Conservation (phyloP, 208 protist species). For the Herpetomonas samuelpessoai region DNA sequence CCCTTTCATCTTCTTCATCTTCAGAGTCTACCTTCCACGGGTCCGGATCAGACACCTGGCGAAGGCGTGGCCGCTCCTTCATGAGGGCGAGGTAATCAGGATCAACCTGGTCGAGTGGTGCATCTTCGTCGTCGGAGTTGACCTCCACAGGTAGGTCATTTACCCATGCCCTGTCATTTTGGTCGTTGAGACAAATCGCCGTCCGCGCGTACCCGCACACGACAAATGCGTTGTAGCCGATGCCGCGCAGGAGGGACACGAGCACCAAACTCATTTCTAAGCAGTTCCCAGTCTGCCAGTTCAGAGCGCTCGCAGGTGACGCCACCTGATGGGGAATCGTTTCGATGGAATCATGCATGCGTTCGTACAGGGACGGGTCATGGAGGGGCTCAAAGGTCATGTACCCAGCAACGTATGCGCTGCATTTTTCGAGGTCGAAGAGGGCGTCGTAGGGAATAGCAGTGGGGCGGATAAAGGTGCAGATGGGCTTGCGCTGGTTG, state of each 20-base stretch:
- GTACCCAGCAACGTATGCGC: constrained; percentile 79
- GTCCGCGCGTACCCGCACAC: constrained; percentile 82
- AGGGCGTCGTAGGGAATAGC: constrained; percentile 70
- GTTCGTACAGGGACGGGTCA: constrained; percentile 27
- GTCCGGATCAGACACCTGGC: constrained; percentile 33
- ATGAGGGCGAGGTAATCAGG: constrained; percentile 62
- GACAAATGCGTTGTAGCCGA: constrained; percentile 91
- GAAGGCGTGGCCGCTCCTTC: constrained; percentile 54
- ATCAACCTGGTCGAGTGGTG: constrained; percentile 20
- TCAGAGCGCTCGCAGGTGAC: constrained; percentile 81
- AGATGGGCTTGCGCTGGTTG: constrained; percentile 82
- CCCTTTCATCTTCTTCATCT: constrained; percentile 3
- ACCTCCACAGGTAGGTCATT: constrained; percentile 45
- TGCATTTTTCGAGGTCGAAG: constrained; percentile 64
- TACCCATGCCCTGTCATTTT: constrained; percentile 41
- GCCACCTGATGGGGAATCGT: constrained; percentile 68
- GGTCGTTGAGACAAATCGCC: constrained; percentile 78
- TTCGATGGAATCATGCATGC: constrained; percentile 36
- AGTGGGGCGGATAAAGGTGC: constrained; percentile 88
- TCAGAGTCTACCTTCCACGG: constrained; percentile 8
- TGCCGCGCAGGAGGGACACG: constrained; percentile 76
- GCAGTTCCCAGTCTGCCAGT: constrained; percentile 88
- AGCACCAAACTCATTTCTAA: constrained; percentile 85
- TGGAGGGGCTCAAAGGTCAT: constrained; percentile 82
- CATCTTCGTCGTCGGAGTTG: constrained; percentile 70